These are phyloP conservation scores for Leucocoprinus sp. DNA, from an alignment of 768 basidiomycete species.

Conservation along the genomic window DNA sequence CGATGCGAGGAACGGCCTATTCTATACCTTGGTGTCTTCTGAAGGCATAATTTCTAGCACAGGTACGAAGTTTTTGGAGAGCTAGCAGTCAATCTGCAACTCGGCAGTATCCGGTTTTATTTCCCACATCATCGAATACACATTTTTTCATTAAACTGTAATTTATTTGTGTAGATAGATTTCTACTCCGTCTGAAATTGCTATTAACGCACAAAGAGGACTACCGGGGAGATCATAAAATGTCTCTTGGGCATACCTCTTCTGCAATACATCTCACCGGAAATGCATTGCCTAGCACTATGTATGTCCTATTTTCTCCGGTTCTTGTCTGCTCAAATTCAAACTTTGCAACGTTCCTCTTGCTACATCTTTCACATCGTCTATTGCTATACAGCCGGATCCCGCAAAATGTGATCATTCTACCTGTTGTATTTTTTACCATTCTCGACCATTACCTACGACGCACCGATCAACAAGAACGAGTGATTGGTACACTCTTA, in stretches of 20 bases:
- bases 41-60: constrained; percentile 54
- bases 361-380: no score
- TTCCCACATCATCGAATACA: constrained; percentile 27
- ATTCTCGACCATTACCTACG: constrained; percentile 97
- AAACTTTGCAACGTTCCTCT: no score
- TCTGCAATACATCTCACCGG: constrained; percentile 43
- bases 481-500: constrained; percentile 93
- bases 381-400: constrained; percentile 41
- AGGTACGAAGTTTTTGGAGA: constrained; percentile 16
- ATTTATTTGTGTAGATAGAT: constrained; percentile 12
- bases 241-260: constrained; percentile 42
- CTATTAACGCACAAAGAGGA: constrained; percentile 15
- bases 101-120: constrained; percentile 14
- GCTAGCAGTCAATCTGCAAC: constrained; percentile 4
- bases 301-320: constrained; percentile 26
- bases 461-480: constrained; percentile 68
- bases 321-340: background rate
- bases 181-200: constrained; percentile 10
- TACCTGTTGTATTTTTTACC: constrained; percentile 88
- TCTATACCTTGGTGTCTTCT: constrained; percentile 78
- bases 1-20: background rate
- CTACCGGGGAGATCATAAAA: constrained; percentile 12
- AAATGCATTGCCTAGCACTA: constrained; percentile 25
- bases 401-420: constrained; percentile 70
- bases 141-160: constrained; percentile 8